phyloP scores from a whole-genome alignment of 2,329 filamentous ascomycete genomes.

The Alternaria brassicae region DNA sequence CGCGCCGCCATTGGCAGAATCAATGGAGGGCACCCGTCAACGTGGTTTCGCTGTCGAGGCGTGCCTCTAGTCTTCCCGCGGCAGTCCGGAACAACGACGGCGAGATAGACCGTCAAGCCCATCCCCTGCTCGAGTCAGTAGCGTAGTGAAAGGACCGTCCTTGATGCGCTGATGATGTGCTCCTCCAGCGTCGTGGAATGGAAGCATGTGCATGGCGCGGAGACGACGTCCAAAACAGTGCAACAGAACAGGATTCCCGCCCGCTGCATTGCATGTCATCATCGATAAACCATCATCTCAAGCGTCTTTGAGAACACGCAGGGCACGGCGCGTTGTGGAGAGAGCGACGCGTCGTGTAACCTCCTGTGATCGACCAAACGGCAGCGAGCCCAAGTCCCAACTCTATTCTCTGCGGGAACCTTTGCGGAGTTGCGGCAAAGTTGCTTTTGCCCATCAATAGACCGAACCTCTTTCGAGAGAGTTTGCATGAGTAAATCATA shows the following conservation, averaged over 20 bases:
- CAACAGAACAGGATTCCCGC: background rate
- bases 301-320: constrained; percentile 20
- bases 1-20: constrained; percentile 25
- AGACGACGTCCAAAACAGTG: constrained; percentile 3
- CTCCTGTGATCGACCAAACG: constrained; percentile 28
- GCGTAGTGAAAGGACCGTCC: constrained; percentile 17
- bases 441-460: constrained; percentile 18
- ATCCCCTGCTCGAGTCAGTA: constrained; percentile 28
- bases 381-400: constrained; percentile 23
- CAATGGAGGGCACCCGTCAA: constrained; percentile 32
- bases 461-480: constrained; percentile 13
- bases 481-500: constrained; percentile 20
- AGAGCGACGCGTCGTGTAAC: constrained; percentile 30
- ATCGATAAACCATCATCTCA: constrained; percentile 16
- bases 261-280: constrained; percentile 24
- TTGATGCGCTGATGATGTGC: constrained; percentile 27
- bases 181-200: constrained; percentile 15
- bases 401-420: constrained; percentile 17
- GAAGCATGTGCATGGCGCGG: background rate
- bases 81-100: constrained; percentile 37
- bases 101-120: constrained; percentile 28
- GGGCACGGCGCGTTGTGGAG: constrained; percentile 29
- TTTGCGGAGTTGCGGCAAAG: constrained; percentile 23
- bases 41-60: constrained; percentile 38
- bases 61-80: constrained; percentile 41